Evolutionary conservation across 257 asterid species (phyloP), one percentile per base, ranked within the genome.

Genomic region (Pogostemon cablin): DNA sequence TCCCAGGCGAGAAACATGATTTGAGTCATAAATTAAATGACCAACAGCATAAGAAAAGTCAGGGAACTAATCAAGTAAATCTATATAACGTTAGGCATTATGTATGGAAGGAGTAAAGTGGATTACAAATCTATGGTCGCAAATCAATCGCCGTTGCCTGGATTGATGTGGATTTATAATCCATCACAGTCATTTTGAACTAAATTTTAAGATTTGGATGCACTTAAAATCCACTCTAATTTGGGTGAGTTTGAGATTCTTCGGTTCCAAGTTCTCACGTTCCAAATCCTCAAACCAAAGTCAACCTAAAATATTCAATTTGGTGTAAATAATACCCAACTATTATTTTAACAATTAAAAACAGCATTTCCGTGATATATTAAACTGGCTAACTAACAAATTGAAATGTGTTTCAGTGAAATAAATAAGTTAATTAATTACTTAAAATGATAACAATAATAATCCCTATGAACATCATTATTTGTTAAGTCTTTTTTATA

Each of bases 341-440:
- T 49, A 48, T 40, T 1, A 52, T 15, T 15, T 49, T 38, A 34
- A 61, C 49, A 62, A 49, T 32, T 25, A 34, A 43, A 7, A 38
- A 71, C 52, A 20, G 5, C 52, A 61, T 52, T 35, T 9, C 34
- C 62, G 15, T 61, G 17, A 41, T 59, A 60, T 7, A 37, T 7
- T 50, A 62, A 39, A 49, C 62, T 69, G 44, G 38, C 17, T 62
- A 44, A 62, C 35, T 50, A 62, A 62, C 17, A 62, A 42, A 20
- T 72, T 9, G 6, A 47, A 38, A 42, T 11, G 6, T 12, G 6
- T n/a, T 5, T 5, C 2, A 10, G 8, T n/a, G 7, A 50, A 11
- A 52, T 2, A 17, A 12, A 15, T 25, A 56, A 35, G 38, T 20
- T 62, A 44, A 62, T 15, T 50, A 62, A 62, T 10, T 52, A 42